A percentile compares a stretch with the other conserved stretches of the same genome.
Evolutionary conservation across 2,329 filamentous ascomycete genomes (phyloP).

Genomic region (Chaetomium sp.): DNA sequence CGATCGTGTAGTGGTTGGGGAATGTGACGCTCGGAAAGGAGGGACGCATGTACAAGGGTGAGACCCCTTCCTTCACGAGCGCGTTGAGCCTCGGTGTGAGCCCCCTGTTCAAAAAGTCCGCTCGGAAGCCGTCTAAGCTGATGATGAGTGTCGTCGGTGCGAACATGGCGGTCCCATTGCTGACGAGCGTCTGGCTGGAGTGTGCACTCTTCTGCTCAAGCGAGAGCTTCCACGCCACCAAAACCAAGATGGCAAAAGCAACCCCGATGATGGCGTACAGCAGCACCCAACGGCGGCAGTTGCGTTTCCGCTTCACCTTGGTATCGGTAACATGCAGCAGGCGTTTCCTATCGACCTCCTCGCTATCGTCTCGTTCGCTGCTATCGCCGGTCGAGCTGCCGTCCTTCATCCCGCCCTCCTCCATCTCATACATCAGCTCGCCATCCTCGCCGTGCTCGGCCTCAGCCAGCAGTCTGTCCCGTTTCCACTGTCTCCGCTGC

Average conservation of each 20-base stretch:
- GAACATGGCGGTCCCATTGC: slow-evolving; percentile 85
- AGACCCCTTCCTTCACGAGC: slow-evolving; percentile 77
- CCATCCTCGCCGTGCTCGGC: slow-evolving; percentile 61
- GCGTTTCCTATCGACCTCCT: slow-evolving; percentile 49
- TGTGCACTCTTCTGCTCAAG: slow-evolving; percentile 31
- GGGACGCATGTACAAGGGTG: slow-evolving; percentile 85
- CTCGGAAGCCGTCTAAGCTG: slow-evolving; percentile 91
- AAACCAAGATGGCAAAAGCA: slow-evolving; percentile 49
- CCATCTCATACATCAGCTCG: slow-evolving; percentile 83
- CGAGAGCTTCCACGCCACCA: slow-evolving; percentile 55
- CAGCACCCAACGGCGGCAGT: slow-evolving; percentile 49
- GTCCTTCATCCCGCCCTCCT: slow-evolving; percentile 67
- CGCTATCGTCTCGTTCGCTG: slow-evolving; percentile 55
- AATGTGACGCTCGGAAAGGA: slow-evolving; percentile 97
- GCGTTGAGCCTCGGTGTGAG: slow-evolving; percentile 76
- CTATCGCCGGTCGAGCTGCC: slow-evolving; percentile 58
- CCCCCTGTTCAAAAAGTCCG: slow-evolving; percentile 79
- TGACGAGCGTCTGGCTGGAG: slow-evolving; percentile 34
- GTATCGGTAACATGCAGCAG: slow-evolving; percentile 43
- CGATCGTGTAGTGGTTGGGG: slow-evolving; percentile 90
- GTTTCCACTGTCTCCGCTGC: slow-evolving; percentile 46
- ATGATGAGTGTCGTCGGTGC: slow-evolving; percentile 88
- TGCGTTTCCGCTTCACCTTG: slow-evolving; percentile 43
- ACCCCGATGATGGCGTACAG: slow-evolving; percentile 46
- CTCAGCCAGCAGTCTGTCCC: slow-evolving; percentile 45